Conservation (phyloP, 1,139 yeast genomes). For the Candida sojae region DNA sequence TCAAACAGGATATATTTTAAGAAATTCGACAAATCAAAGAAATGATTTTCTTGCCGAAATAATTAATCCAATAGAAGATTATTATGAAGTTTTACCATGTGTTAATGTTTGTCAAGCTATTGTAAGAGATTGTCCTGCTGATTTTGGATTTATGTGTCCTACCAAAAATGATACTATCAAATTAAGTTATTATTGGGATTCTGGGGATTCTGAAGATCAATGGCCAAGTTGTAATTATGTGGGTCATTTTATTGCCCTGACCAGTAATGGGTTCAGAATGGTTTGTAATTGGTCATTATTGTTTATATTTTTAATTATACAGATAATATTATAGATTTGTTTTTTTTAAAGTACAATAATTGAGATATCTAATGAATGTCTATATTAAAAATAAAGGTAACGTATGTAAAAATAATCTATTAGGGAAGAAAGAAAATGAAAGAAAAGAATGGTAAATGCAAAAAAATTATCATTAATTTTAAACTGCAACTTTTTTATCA, state of each 20-base stretch:
- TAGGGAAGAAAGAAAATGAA: too few species aligned
- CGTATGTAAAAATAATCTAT: neutral
- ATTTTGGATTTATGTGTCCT: constrained; percentile 77
- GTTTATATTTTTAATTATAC: neutral
- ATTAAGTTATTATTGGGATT: constrained; percentile 49
- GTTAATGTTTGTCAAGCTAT: constrained; percentile 75
- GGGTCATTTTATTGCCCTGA: constrained; percentile 24
- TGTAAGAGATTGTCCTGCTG: constrained; percentile 82
- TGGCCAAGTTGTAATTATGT: constrained; percentile 52
- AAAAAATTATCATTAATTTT: neutral
- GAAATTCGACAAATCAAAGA: constrained; percentile 52
- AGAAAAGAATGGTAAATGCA: too few species aligned
- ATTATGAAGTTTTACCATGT: constrained; percentile 87
- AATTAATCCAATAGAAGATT: constrained; percentile 59
- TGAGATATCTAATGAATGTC: neutral
- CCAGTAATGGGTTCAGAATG: neutral
- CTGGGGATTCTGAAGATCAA: constrained; percentile 23
- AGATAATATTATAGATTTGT: neutral
- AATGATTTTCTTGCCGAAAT: constrained; percentile 56
- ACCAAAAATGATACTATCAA: constrained; percentile 32
- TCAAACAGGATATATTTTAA: constrained; percentile 45
- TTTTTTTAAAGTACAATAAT: neutral
- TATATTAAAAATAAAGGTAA: neutral
- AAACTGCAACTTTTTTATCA: neutral
- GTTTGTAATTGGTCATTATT: neutral